phyloP scores from a whole-genome alignment of 345 rosid species.

The Firmiana major region DNA sequence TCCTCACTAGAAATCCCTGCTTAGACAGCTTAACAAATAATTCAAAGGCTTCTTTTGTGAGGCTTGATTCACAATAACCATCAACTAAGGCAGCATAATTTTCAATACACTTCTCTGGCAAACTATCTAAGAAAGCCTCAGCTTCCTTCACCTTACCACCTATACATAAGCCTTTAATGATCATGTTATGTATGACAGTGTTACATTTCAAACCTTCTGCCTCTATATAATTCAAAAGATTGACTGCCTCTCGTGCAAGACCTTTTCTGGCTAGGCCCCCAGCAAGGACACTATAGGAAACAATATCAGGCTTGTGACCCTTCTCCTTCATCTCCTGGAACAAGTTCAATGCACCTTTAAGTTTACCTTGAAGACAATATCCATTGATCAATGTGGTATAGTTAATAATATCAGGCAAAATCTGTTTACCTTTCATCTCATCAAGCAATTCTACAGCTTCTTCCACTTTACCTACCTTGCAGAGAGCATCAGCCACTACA shows the following conservation, averaged over 20 bases:
- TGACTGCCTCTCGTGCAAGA: constrained; percentile 25
- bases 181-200: constrained; percentile 42
- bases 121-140: constrained; percentile 37
- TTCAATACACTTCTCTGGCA: constrained; percentile 37
- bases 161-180: constrained; percentile 65
- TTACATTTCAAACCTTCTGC: constrained; percentile 44
- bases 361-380: constrained; percentile 46
- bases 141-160: constrained; percentile 65
- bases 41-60: constrained; percentile 36
- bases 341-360: constrained; percentile 42
- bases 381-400: constrained; percentile 72
- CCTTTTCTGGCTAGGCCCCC: constrained; percentile 55
- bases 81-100: constrained; percentile 51
- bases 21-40: constrained; percentile 31
- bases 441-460: constrained; percentile 43
- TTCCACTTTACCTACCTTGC: constrained; percentile 60
- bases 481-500: constrained; percentile 46
- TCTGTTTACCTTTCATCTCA: constrained; percentile 56
- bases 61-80: constrained; percentile 56
- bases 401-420: constrained; percentile 55
- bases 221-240: constrained; percentile 36
- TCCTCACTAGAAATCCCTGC: constrained; percentile 31
- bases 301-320: constrained; percentile 48
- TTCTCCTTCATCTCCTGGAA: constrained; percentile 48
- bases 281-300: constrained; percentile 51